These are phyloP conservation scores for Hypoxylon sp. DNA, from an alignment of 2,329 filamentous ascomycete species.

Conservation along the genomic window DNA sequence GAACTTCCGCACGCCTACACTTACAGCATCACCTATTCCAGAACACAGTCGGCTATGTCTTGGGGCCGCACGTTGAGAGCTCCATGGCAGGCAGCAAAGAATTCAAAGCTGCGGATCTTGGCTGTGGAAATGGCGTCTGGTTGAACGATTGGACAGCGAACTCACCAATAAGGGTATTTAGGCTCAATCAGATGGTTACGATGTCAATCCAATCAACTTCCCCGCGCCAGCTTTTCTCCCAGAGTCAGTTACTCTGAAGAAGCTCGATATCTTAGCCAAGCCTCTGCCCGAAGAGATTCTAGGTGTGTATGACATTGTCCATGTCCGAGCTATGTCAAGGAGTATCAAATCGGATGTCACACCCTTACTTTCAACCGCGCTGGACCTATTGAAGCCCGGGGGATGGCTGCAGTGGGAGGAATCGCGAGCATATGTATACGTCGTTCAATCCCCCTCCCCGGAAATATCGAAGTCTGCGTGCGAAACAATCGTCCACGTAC, in stretches of 20 bases:
- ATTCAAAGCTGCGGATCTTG: conserved; percentile 48
- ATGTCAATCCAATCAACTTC: conserved; percentile 47
- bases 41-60: conserved; percentile 46
- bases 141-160: conserved; percentile 38
- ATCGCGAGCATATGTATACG: conserved; percentile 27
- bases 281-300: conserved; percentile 36
- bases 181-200: conserved; percentile 45
- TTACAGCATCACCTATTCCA: conserved; percentile 50
- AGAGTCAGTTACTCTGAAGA: conserved; percentile 31
- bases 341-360: conserved; percentile 36
- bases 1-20: conserved; percentile 47
- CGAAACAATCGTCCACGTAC: conserved; percentile 35
- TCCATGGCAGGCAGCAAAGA: conserved; percentile 21
- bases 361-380: conserved; percentile 33
- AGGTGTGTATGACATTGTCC: conserved; percentile 48
- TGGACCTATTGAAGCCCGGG: conserved; percentile 47
- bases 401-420: conserved; percentile 51
- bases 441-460: conserved; percentile 37
- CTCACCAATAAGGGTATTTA: conserved; percentile 33
- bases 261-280: conserved; percentile 41
- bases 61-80: conserved; percentile 41
- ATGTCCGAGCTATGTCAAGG: conserved; percentile 44
- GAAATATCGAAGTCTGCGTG: conserved; percentile 31
- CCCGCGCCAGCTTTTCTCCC: conserved; percentile 40
- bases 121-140: conserved; percentile 50